Evolutionary conservation across 257 asterid species (phyloP), one percentile per base, ranked within the genome.

Genomic region (Parsonsia alboflavescens): DNA sequence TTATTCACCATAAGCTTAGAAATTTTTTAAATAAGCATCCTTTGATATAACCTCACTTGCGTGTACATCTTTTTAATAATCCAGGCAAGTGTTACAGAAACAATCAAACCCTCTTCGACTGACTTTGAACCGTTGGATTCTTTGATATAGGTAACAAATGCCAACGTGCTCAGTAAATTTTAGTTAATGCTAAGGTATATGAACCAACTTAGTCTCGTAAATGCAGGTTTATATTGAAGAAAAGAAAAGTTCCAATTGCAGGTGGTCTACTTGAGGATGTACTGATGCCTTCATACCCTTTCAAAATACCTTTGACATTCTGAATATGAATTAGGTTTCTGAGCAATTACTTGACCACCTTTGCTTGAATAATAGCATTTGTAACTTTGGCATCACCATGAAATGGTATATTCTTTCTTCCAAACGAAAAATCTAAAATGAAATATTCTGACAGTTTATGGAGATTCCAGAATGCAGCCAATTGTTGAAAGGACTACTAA

Each of bases 291-390:
- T 7, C 5, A 3, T 64, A 58, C 49, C 28, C 48, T 64, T 16
- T 30, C 68, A 21, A 42, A 33, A 5, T 77, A 83, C 91, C 85
- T 58, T 76, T 66, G 71, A 13, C 22, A 63, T 75, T 75, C 63
- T 22, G 77, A 28, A 53, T 53, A 49, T 56, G 84, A 54, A 36
- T 10, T 8, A 17, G 68, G 73, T 64, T 64, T 71, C 46, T 81
- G 63, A 9, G 45, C 66, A 71, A 68, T 10, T 54, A 63, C n/a
- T 76, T 74, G 61, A 44, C 26, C 72, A 44, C 36, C 67, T 62
- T 71, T 68, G 1, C 53, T 41, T 21, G 77, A 56, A 48, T 45
- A 6, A 58, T 78, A 21, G 59, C 58, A 44, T 54, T 72, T 50
- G 66, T 10, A 39, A 11, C 67, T 68, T 61, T 10, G 46, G 33